phyloP scores from a whole-genome alignment of 225 moss, liverwort and hornwort genomes.

The Ulota crispa region DNA sequence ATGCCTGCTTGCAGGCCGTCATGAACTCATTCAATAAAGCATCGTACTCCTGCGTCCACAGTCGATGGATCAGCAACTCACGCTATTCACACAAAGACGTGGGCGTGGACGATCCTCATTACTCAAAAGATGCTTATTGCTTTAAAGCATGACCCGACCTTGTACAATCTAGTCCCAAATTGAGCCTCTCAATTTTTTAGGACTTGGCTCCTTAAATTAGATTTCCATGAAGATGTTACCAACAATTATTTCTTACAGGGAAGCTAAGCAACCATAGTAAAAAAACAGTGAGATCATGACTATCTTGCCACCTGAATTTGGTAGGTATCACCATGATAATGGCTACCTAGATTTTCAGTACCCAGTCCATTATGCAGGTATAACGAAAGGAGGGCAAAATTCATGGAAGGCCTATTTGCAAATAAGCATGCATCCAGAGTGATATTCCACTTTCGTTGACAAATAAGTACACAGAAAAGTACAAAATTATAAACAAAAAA shows the following conservation, averaged over 20 bases:
- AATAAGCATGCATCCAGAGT: constrained; percentile 7
- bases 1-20: constrained; percentile 76
- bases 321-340: neutral
- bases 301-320: constrained; percentile 7
- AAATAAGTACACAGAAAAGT: neutral
- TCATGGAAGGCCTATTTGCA: constrained; percentile 14
- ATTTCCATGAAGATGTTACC: neutral
- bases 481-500: neutral
- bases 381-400: neutral
- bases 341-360: neutral
- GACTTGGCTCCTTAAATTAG: neutral
- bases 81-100: neutral
- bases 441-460: neutral
- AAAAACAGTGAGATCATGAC: constrained; percentile 7
- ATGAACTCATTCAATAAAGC: constrained; percentile 81
- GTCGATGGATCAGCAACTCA: constrained; percentile 9
- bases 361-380: neutral
- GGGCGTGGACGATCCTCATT: neutral
- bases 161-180: neutral
- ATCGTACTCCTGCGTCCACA: constrained; percentile 73
- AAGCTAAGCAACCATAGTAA: neutral
- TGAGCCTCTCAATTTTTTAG: neutral
- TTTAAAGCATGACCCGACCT: neutral
- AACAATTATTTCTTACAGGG: neutral
- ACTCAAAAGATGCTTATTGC: neutral